Conservation (phyloP, 1,284 basidiomycete genomes). For the Ustilago loliicola region DNA sequence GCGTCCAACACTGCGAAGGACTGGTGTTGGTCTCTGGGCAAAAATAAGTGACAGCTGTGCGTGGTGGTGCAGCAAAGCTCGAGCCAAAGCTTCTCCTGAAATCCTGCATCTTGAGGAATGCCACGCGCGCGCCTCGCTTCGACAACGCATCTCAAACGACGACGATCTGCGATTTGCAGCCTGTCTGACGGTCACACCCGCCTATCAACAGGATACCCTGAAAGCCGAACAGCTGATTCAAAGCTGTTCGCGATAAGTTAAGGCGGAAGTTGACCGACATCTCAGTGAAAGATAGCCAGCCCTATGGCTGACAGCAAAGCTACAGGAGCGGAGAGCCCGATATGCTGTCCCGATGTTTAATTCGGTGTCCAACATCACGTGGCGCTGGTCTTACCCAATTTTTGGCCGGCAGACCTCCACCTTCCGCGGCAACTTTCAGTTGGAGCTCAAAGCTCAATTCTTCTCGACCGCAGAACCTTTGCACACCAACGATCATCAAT, state of each 20-base stretch:
- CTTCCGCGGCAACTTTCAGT: slow-evolving; percentile 12
- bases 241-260: too few relatives aligned
- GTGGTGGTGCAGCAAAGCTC: background rate
- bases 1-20: slow-evolving; percentile 19
- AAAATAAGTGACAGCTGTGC: background rate
- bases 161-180: background rate
- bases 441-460: background rate
- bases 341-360: background rate
- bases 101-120: slow-evolving; percentile 31
- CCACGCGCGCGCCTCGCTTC: slow-evolving; percentile 28
- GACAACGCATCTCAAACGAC: background rate
- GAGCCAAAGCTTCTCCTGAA: slow-evolving; percentile 19
- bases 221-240: too few relatives aligned
- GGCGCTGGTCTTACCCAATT: slow-evolving; percentile 19
- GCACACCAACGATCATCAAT: background rate
- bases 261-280: too few relatives aligned
- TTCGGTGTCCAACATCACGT: background rate
- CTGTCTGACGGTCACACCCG: background rate
- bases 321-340: background rate
- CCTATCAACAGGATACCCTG: too few relatives aligned
- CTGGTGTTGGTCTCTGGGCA: background rate
- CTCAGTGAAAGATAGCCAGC: too few relatives aligned
- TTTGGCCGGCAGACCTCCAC: slow-evolving; percentile 23
- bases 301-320: background rate
- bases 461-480: slow-evolving; percentile 4